These are phyloP conservation scores for Gloeophyllum trabeum DNA, from an alignment of 768 basidiomycete genomes.

Conservation along the genomic window DNA sequence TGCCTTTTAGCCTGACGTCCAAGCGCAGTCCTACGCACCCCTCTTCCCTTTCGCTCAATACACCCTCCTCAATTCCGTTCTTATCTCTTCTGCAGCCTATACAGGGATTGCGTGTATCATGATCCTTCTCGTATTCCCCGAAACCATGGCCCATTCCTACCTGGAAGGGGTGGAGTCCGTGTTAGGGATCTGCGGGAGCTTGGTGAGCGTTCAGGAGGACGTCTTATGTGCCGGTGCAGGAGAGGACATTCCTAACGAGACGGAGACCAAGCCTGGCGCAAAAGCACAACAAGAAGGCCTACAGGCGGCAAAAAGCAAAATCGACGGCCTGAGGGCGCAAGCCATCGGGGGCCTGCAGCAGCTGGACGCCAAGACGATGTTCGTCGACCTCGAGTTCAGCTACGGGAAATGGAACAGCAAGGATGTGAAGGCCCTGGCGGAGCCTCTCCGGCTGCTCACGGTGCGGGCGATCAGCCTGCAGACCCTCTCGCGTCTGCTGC, in stretches of 20 bases:
- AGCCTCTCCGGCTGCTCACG: conserved; percentile 23
- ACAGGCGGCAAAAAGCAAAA: too few relatives aligned
- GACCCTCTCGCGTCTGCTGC: too few relatives aligned
- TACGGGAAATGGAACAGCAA: conserved; percentile 34
- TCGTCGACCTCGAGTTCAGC: conserved; percentile 31
- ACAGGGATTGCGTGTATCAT: conserved; percentile 34
- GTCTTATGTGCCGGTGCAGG: conserved; percentile 12
- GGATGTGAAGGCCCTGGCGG: conserved; percentile 24
- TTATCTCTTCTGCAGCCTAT: conserved; percentile 34
- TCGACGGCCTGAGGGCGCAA: too few relatives aligned
- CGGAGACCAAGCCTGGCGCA: too few relatives aligned
- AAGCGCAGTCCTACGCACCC: conserved; percentile 28
- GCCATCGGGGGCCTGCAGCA: conserved; percentile 15
- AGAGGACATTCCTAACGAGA: too few relatives aligned
- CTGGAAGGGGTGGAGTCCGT: conserved; percentile 19
- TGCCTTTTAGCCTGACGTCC: conserved; percentile 3
- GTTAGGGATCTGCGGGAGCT: conserved; percentile 15
- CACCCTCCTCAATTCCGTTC: conserved; percentile 27
- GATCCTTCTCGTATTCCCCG: conserved; percentile 39
- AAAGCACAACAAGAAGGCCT: too few relatives aligned
- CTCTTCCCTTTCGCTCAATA: conserved; percentile 36
- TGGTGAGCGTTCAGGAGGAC: conserved; percentile 23
- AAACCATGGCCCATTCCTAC: conserved; percentile 32
- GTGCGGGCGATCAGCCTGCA: background rate
- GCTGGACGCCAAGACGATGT: conserved; percentile 16